These are phyloP conservation scores for Akanthomyces uredinophilus DNA, from an alignment of 2,329 filamentous ascomycete genomes.

Conservation along the genomic window DNA sequence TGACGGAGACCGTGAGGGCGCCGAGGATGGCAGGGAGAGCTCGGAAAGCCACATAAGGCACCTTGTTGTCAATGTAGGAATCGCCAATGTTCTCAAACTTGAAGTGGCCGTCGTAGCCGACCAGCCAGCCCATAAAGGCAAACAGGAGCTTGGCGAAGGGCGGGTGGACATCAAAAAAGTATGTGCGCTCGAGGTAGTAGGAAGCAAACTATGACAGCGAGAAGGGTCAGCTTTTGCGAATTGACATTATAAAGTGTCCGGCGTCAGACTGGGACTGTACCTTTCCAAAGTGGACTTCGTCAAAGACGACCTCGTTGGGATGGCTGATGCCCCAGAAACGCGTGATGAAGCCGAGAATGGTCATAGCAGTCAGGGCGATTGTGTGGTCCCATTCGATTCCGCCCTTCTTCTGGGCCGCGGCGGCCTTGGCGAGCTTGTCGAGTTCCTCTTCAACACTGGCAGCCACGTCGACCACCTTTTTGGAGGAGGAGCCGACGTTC, in stretches of 20 bases:
- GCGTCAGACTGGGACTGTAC: constrained; percentile 44
- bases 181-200: constrained; percentile 89
- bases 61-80: constrained; percentile 94
- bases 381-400: constrained; percentile 78
- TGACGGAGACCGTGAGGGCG: constrained; percentile 86
- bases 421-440: constrained; percentile 43
- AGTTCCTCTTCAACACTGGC: constrained; percentile 37
- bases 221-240: not conserved
- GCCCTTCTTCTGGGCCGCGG: constrained; percentile 29
- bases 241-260: not conserved
- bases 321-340: constrained; percentile 95
- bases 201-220: constrained; percentile 55
- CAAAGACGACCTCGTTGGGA: constrained; percentile 95
- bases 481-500: constrained; percentile 44
- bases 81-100: constrained; percentile 99
- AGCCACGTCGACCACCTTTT: constrained; percentile 38
- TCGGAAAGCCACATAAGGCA: constrained; percentile 94
- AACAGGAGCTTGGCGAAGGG: constrained; percentile 98
- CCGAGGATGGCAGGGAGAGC: constrained; percentile 89
- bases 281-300: constrained; percentile 99
- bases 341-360: constrained; percentile 78
- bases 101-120: constrained; percentile 95
- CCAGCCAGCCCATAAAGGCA: constrained; percentile 92
- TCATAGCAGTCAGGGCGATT: constrained; percentile 71
- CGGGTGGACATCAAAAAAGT: constrained; percentile 99